phyloP scores from a whole-genome alignment of 768 basidiomycete genomes.

The Fomitopsis serialis region DNA sequence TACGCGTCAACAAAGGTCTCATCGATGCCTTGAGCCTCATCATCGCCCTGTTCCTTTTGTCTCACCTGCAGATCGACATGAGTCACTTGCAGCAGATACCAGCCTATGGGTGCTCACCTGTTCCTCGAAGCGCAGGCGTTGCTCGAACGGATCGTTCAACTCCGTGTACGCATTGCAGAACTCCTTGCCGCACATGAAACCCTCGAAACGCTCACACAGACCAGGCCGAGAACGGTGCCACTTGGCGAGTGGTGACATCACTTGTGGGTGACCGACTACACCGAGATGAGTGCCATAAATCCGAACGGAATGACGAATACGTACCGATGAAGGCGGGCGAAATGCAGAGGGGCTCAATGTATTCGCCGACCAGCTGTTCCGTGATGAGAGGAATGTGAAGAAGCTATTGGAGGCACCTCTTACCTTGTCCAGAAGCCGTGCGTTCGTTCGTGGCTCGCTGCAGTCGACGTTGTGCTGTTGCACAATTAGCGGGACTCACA shows the following conservation, averaged over 20 bases:
- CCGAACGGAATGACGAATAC: conserved; percentile 11
- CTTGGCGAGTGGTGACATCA: conserved; percentile 99
- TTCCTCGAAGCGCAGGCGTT: conserved; percentile 93
- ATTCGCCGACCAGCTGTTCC: conserved; percentile 89
- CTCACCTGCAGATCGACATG: conserved; percentile 39
- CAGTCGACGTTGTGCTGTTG: conserved; percentile 91
- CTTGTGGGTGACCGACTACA: conserved; percentile 93
- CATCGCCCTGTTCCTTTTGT: conserved; percentile 96
- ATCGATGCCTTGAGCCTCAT: conserved; percentile 96
- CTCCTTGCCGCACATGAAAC: conserved; percentile 97
- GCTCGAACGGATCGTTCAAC: conserved; percentile 98
- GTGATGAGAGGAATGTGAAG: not conserved
- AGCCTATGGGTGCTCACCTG: conserved; percentile 41
- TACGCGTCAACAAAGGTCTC: conserved; percentile 95
- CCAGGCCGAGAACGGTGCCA: conserved; percentile 97
- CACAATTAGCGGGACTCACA: not conserved
- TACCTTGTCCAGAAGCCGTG: conserved; percentile 92
- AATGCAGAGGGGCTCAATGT: conserved; percentile 94
- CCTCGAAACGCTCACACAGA: conserved; percentile 97
- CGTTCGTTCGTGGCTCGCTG: conserved; percentile 91
- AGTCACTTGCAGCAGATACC: not conserved
- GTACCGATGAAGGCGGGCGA: conserved; percentile 92
- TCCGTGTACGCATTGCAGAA: conserved; percentile 99
- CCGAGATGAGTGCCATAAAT: not conserved
- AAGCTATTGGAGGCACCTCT: not conserved